Conservation (phyloP, 2,329 filamentous ascomycete species). For the Pseudocercospora vitis region DNA sequence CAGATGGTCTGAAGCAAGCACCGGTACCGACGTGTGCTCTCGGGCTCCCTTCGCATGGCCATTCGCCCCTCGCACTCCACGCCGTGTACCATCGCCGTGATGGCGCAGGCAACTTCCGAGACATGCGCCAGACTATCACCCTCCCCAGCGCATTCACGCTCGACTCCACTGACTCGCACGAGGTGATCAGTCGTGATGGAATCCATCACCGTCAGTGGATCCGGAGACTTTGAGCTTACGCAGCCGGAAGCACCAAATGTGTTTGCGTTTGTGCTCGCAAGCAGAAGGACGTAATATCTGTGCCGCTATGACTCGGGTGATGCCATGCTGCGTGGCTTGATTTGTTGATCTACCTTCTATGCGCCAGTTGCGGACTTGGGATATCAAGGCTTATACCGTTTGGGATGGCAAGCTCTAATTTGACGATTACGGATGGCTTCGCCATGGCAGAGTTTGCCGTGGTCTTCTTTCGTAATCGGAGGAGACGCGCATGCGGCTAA, state of each 20-base stretch:
- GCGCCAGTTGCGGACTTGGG: background rate
- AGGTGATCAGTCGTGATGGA: background rate
- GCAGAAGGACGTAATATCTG: too few species aligned
- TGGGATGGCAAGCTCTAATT: conserved; percentile 8
- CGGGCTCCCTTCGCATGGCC: background rate
- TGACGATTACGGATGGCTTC: background rate
- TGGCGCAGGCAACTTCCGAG: background rate
- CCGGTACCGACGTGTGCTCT: conserved; percentile 4
- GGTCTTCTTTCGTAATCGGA: conserved; percentile 13
- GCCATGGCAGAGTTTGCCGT: conserved; percentile 10
- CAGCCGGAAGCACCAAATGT: background rate
- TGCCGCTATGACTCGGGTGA: background rate
- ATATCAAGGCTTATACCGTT: background rate
- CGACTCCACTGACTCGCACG: background rate
- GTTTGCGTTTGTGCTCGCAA: too few species aligned
- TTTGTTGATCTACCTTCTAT: conserved; percentile 8
- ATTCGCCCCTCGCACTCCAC: conserved; percentile 4
- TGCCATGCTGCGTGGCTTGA: conserved; percentile 4
- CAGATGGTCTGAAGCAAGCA: conserved; percentile 2
- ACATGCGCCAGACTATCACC: background rate
- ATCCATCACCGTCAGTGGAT: background rate
- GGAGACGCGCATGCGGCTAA: background rate
- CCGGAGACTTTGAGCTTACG: background rate
- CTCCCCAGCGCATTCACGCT: background rate
- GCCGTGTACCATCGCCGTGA: background rate